Percentiles rank a stretch among this genome's conserved stretches.
phyloP scores from a whole-genome alignment of 2,329 filamentous ascomycete species.

The Claviceps maximensis region DNA sequence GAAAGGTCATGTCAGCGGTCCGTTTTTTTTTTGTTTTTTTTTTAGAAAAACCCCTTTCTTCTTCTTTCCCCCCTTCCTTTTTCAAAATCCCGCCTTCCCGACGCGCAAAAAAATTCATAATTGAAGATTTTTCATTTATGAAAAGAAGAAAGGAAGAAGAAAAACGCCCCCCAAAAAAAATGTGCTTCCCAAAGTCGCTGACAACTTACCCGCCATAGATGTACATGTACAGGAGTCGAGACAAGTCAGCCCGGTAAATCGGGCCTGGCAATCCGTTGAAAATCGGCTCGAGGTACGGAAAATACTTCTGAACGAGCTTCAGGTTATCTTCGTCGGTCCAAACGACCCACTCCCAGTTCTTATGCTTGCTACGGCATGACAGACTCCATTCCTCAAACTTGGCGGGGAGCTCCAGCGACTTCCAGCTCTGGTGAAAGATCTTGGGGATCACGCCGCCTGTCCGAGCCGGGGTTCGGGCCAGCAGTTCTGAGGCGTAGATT shows the following conservation, averaged over 20 bases:
- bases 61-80: background rate
- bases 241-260: conserved; percentile 21
- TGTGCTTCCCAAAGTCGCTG: background rate
- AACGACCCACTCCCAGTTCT: conserved; percentile 22
- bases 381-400: conserved; percentile 20
- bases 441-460: conserved; percentile 23
- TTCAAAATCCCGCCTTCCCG: too few species aligned
- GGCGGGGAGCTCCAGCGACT: conserved; percentile 11
- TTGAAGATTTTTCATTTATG: too few species aligned
- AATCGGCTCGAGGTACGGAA: conserved; percentile 18
- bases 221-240: conserved; percentile 23
- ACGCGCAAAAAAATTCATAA: too few species aligned
- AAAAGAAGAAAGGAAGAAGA: too few species aligned
- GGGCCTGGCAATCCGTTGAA: conserved; percentile 17
- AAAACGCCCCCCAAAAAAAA: too few species aligned
- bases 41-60: background rate
- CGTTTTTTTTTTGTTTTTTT: too few species aligned
- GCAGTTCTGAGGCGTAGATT: conserved; percentile 12
- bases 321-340: conserved; percentile 25
- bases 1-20: background rate
- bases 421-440: conserved; percentile 18
- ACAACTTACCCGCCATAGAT: conserved; percentile 19
- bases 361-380: conserved; percentile 16
- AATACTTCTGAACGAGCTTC: conserved; percentile 17
- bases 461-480: background rate